Evolutionary conservation across 805 yeast genomes (phyloP), one percentile per base, ranked within the genome.

Genomic region (Candida ficus): DNA sequence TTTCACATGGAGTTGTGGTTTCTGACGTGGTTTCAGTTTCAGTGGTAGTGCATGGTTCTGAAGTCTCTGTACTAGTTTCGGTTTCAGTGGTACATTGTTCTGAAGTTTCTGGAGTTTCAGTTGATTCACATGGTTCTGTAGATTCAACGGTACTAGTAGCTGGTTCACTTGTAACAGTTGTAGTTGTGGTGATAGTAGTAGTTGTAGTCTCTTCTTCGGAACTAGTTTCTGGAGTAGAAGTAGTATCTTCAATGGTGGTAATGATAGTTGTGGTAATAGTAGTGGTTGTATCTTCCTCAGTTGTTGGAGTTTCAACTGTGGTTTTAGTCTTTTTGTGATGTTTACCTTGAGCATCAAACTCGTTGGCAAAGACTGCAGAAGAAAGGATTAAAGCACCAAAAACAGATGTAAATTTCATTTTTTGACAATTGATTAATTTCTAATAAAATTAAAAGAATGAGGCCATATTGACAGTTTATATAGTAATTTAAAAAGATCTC

Each of bases 331-430:
- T 25, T 26, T 39, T 39, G 20, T 39, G 35, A 20, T 23, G 27
- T n/a, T 13, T 12, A n/a, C 42, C 32, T 18, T 27, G 12, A 12
- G 38, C 42, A 14, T 33, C 38, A 22, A 29, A 35, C 13, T 34
- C 38, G n/a, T 29, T 20, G 19, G 39, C 38, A 5, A 39, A 5
- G 21, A 32, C 39, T 19, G 33, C 16, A 31, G 22, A 21, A 10
- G 43, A 30, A 10, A 40, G 18, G 14, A 33, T 9, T 12, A 40
- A 37, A 27, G 38, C 33, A 21, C 38, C 26, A 27, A 40, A 9
- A 28, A 40, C 17, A 18, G 37, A 27, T 7, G 35, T 29, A 14
- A 33, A 12, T 35, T 23, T 40, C 43, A 40, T 40, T 35, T 17
- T 32, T 26, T n/a, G n/a, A n/a, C n/a, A n/a, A n/a, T n/a, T n/a